These are phyloP conservation scores for Starmera amethionina DNA, from an alignment of 805 yeast species.

Conservation along the genomic window DNA sequence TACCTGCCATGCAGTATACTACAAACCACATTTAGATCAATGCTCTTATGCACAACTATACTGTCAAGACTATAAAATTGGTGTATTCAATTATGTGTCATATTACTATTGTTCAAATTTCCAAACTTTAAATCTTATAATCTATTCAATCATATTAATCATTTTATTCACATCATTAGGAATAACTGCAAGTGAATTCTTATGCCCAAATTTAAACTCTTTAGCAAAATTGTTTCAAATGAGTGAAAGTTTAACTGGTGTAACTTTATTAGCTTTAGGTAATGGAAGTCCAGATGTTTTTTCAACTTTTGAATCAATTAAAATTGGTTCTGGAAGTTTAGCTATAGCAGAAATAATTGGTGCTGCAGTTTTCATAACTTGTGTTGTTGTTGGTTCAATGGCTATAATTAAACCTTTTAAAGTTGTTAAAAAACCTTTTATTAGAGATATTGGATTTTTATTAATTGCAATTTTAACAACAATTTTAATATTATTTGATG, in stretches of 20 bases:
- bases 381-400: constrained; percentile 80
- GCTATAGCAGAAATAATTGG: constrained; percentile 92
- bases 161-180: constrained; percentile 62
- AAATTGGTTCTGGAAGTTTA: constrained; percentile 54
- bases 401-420: constrained; percentile 59
- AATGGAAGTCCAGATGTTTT: constrained; percentile 90
- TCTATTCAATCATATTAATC: constrained; percentile 11
- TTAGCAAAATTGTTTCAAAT: constrained; percentile 55
- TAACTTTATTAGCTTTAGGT: constrained; percentile 84
- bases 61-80: constrained; percentile 17
- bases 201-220: constrained; percentile 71
- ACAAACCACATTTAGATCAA: constrained; percentile 7
- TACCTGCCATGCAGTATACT: constrained; percentile 12
- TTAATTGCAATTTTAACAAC: constrained; percentile 40
- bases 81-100: constrained; percentile 15
- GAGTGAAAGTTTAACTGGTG: constrained; percentile 76
- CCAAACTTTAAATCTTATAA: constrained; percentile 1
- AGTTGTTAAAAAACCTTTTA: constrained; percentile 29
- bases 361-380: constrained; percentile 74
- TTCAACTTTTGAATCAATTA: constrained; percentile 77
- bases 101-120: constrained; percentile 12
- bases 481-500: constrained; percentile 45
- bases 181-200: constrained; percentile 69
- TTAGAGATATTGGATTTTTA: constrained; percentile 43
- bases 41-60: constrained; percentile 11